phyloP scores from a whole-genome alignment of 208 protist genomes.

The Trypanosoma theileri region DNA sequence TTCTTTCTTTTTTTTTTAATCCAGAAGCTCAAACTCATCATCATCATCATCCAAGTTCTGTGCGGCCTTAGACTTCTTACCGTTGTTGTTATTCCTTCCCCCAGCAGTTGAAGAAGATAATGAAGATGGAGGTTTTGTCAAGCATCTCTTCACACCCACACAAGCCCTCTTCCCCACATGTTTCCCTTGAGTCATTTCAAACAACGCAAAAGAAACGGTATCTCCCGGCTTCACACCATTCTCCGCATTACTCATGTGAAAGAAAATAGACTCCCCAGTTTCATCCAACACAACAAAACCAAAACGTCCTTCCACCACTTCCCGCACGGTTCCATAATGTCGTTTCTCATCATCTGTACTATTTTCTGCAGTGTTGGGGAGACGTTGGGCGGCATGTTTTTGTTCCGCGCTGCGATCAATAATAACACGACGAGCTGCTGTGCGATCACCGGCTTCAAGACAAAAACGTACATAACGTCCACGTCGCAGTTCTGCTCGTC shows the following conservation, averaged over 20 bases:
- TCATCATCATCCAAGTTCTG: slow-evolving; percentile 33
- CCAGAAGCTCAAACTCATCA: slow-evolving; percentile 46
- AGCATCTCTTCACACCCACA: slow-evolving; percentile 38
- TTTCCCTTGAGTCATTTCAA: slow-evolving; percentile 51
- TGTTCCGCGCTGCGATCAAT: slow-evolving; percentile 46
- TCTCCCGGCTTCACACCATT: slow-evolving; percentile 41
- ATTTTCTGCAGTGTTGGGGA: background rate
- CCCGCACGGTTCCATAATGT: slow-evolving; percentile 47
- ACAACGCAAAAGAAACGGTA: slow-evolving; percentile 62
- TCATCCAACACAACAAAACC: slow-evolving; percentile 72
- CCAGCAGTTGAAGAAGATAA: background rate
- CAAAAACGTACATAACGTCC: slow-evolving; percentile 79
- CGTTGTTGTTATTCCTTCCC: background rate
- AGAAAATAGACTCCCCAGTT: slow-evolving; percentile 77
- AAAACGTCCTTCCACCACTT: slow-evolving; percentile 42
- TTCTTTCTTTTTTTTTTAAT: slow-evolving; percentile 24
- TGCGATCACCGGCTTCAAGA: slow-evolving; percentile 31
- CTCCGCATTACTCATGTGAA: slow-evolving; percentile 53
- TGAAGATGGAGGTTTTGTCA: background rate
- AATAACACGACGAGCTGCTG: slow-evolving; percentile 43
- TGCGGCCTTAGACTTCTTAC: background rate
- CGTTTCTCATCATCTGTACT: background rate
- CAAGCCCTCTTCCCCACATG: slow-evolving; percentile 73
- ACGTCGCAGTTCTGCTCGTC: slow-evolving; percentile 24
- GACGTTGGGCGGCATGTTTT: slow-evolving; percentile 16